phyloP scores from a whole-genome alignment of 352 stramenopile genomes.

The Phytophthora boehmeriae region DNA sequence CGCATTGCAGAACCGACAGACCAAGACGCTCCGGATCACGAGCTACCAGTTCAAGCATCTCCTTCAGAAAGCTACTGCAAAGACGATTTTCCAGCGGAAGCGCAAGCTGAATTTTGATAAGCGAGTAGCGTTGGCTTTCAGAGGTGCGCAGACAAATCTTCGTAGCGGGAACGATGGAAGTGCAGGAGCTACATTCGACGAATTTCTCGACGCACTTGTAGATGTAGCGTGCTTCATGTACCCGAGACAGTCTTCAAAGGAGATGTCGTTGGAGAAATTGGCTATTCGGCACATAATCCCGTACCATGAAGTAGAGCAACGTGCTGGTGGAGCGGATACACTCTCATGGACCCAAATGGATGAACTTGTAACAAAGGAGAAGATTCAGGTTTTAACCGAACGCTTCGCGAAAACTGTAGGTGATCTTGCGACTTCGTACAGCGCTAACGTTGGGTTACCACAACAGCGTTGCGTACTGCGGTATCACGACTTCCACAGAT shows the following conservation, averaged over 20 bases:
- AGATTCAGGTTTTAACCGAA: constrained; percentile 37
- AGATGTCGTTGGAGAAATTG: constrained; percentile 47
- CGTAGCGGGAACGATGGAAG: constrained; percentile 21
- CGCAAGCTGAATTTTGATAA: constrained; percentile 57
- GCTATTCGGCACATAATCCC: constrained; percentile 43
- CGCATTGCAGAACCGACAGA: constrained; percentile 58
- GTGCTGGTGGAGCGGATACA: constrained; percentile 3
- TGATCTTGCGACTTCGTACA: constrained; percentile 56
- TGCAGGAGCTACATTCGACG: constrained; percentile 47
- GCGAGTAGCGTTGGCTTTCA: constrained; percentile 26
- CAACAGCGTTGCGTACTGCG: constrained; percentile 38
- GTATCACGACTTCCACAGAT: constrained; percentile 56
- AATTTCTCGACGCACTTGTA: constrained; percentile 67
- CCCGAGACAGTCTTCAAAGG: constrained; percentile 35
- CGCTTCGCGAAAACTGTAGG: constrained; percentile 49
- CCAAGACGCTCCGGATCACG: constrained; percentile 48
- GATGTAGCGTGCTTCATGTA: constrained; percentile 54
- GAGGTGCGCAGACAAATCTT: constrained; percentile 23
- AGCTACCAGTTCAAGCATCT: constrained; percentile 75
- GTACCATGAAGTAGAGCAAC: constrained; percentile 38
- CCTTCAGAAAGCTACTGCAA: constrained; percentile 41
- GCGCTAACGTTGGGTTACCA: constrained; percentile 39
- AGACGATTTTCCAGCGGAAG: constrained; percentile 25
- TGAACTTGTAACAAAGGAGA: constrained; percentile 29
- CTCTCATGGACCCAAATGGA: constrained; percentile 55